Conservation (phyloP, 2,329 filamentous ascomycete genomes). For the Venturia aucupariae region DNA sequence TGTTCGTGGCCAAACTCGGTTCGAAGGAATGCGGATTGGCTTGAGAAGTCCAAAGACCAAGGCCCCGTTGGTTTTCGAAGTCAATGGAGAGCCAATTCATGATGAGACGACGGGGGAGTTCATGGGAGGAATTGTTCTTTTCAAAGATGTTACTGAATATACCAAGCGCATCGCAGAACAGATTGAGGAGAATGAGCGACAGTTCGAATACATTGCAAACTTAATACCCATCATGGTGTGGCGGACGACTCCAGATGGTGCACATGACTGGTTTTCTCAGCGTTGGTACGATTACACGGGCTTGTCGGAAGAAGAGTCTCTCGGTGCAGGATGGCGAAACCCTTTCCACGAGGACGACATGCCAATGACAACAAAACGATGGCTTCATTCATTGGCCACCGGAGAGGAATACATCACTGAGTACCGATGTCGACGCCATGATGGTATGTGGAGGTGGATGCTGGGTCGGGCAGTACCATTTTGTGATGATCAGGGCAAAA, state of each 20-base stretch:
- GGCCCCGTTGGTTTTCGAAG: conserved; percentile 51
- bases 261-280: conserved; percentile 64
- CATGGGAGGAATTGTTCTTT: conserved; percentile 61
- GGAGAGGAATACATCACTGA: conserved; percentile 62
- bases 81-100: conserved; percentile 56
- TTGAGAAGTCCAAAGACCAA: conserved; percentile 48
- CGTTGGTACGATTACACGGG: conserved; percentile 78
- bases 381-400: conserved; percentile 54
- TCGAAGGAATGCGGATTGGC: conserved; percentile 52
- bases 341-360: conserved; percentile 65
- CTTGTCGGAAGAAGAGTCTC: conserved; percentile 50
- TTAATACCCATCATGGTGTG: conserved; percentile 53
- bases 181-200: conserved; percentile 59
- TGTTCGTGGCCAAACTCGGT: conserved; percentile 51
- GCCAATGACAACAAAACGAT: conserved; percentile 43
- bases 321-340: conserved; percentile 53
- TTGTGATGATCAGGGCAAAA: conserved; percentile 54
- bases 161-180: conserved; percentile 60
- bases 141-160: conserved; percentile 63
- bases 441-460: conserved; percentile 72
- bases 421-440: conserved; percentile 57
- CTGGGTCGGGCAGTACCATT: conserved; percentile 62
- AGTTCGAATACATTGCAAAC: conserved; percentile 69
- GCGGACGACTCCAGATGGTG: conserved; percentile 59
- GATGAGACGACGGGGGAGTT: conserved; percentile 63